These are phyloP conservation scores for Coffea canephora DNA, from an alignment of 257 asterid genomes.

Conservation along the genomic window DNA sequence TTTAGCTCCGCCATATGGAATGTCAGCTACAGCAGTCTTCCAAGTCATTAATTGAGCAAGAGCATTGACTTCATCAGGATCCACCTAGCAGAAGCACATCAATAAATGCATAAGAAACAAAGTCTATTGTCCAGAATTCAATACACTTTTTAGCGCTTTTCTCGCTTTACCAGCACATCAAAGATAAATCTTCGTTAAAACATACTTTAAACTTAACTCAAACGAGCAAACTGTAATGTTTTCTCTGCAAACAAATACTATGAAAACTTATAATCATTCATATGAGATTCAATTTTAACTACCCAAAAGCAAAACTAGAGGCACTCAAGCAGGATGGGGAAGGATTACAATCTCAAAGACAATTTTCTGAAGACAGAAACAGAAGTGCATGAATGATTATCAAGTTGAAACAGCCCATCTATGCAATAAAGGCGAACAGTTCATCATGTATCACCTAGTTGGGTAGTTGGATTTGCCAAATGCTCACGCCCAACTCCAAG, in stretches of 20 bases:
- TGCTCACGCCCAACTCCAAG: not conserved
- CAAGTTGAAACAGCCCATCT: not conserved
- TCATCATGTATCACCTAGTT: too few relatives aligned
- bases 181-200: not conserved
- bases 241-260: not conserved
- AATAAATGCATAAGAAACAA: conserved; percentile 23
- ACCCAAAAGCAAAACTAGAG: not conserved
- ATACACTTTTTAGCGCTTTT: not conserved
- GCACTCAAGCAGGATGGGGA: not conserved
- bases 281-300: not conserved
- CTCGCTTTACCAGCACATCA: not conserved
- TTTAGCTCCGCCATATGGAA: conserved; percentile 97
- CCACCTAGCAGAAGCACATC: conserved; percentile 53
- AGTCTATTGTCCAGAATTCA: not conserved
- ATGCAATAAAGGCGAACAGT: not conserved
- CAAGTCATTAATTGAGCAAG: conserved; percentile 99
- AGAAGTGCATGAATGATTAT: not conserved
- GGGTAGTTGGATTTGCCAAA: not conserved
- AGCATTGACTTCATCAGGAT: conserved; percentile 95
- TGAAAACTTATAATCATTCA: not conserved
- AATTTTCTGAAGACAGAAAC: not conserved
- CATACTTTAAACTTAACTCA: not conserved
- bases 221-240: not conserved
- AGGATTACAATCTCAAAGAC: not conserved
- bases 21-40: conserved; percentile 95